phyloP scores from a whole-genome alignment of 305 asterid genomes.

The Stenogyne calaminthoides region DNA sequence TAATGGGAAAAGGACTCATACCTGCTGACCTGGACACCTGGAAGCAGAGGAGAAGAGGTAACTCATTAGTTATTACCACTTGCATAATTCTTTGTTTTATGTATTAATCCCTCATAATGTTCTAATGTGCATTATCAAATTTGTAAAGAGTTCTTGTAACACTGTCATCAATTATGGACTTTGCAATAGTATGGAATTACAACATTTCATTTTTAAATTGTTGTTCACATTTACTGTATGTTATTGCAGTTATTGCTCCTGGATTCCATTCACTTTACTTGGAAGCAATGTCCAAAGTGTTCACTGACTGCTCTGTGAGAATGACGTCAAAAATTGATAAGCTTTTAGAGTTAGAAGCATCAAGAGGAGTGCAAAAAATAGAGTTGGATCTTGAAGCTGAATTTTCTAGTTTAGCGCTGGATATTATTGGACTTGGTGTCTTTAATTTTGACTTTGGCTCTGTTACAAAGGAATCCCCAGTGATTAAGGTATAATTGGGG shows the following conservation, averaged over 20 bases:
- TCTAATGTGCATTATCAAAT: background rate
- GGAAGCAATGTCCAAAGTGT: conserved; percentile 95
- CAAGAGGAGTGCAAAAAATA: conserved; percentile 48
- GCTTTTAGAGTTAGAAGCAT: conserved; percentile 60
- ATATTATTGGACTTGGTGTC: conserved; percentile 93
- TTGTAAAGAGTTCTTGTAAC: background rate
- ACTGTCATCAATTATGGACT: background rate
- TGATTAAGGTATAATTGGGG: conserved; percentile 63
- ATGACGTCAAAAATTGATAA: conserved; percentile 63
- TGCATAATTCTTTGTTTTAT: conserved; percentile 16
- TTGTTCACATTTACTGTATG: conserved; percentile 30
- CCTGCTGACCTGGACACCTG: conserved; percentile 97
- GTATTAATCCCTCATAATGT: background rate
- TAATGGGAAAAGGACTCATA: conserved; percentile 97
- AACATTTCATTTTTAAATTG: background rate
- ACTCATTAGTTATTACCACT: conserved; percentile 11
- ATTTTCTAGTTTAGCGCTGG: conserved; percentile 91
- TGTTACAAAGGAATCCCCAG: conserved; percentile 92
- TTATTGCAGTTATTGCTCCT: conserved; percentile 81
- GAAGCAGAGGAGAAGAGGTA: conserved; percentile 97
- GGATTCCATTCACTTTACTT: conserved; percentile 86
- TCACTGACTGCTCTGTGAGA: conserved; percentile 77
- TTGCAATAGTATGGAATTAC: background rate
- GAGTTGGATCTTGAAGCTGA: conserved; percentile 94
- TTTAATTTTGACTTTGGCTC: conserved; percentile 95